phyloP scores from a whole-genome alignment of 2,329 filamentous ascomycete genomes.

The Apiospora marii region DNA sequence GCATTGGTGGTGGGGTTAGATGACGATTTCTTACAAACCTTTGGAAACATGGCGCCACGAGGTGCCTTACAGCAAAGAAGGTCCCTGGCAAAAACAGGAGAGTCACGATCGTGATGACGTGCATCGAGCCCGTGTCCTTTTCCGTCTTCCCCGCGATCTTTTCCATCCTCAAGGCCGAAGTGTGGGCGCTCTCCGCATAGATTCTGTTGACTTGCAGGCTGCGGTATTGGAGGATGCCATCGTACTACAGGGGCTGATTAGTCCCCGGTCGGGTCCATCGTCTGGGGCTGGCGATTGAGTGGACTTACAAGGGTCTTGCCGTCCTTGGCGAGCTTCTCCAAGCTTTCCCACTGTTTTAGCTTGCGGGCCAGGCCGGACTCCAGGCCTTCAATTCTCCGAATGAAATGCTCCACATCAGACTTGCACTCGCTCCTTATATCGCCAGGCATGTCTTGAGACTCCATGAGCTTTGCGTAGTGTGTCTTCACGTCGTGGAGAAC shows the following conservation, averaged over 20 bases:
- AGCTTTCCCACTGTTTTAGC: background rate
- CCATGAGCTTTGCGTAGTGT: background rate
- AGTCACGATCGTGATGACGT: conserved; percentile 30
- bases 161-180: conserved; percentile 44
- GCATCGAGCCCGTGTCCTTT: conserved; percentile 40
- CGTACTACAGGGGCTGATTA: conserved; percentile 33
- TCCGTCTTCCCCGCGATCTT: conserved; percentile 56
- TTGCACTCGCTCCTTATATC: background rate
- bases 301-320: background rate
- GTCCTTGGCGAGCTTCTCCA: background rate
- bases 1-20: background rate
- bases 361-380: background rate
- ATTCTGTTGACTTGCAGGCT: conserved; percentile 43
- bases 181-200: conserved; percentile 34
- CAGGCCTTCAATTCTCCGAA: background rate
- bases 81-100: conserved; percentile 30
- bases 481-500: background rate
- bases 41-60: background rate
- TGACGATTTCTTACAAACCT: background rate
- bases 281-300: too few species aligned
- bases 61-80: conserved; percentile 29
- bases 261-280: too few species aligned
- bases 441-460: background rate
- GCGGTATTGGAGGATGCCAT: conserved; percentile 47
- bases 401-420: background rate